Percentiles rank a stretch among this genome's conserved stretches.
These are phyloP conservation scores for Pelargonium nanum DNA, from an alignment of 345 rosid species.

Conservation along the genomic window DNA sequence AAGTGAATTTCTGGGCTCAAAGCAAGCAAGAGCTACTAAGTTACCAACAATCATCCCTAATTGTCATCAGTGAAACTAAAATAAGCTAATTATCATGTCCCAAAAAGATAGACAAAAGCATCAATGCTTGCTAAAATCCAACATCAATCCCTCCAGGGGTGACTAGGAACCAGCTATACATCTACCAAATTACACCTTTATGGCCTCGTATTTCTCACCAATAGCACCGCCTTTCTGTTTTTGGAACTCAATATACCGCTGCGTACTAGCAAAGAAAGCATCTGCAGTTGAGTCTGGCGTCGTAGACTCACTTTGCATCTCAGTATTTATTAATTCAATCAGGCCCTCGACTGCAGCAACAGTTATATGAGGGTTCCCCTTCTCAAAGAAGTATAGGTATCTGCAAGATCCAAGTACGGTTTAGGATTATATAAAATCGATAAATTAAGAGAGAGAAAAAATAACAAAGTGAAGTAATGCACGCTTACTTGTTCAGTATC, in stretches of 20 bases:
- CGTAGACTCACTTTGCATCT: constrained; percentile 56
- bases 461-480: neutral
- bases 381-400: constrained; percentile 75
- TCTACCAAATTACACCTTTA: constrained; percentile 34
- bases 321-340: constrained; percentile 53
- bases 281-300: constrained; percentile 41
- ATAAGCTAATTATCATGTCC: too few species aligned
- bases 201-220: constrained; percentile 53
- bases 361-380: constrained; percentile 59
- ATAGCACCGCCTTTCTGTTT: constrained; percentile 70
- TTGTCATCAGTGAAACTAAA: too few species aligned
- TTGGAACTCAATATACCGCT: constrained; percentile 62
- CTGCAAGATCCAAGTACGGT: constrained; percentile 33
- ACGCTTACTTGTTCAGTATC: constrained; percentile 71
- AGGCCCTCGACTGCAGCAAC: constrained; percentile 55
- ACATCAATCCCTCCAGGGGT: too few species aligned
- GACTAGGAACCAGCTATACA: too few species aligned
- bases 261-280: constrained; percentile 55
- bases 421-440: too few species aligned
- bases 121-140: too few species aligned
- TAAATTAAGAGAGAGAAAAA: neutral
- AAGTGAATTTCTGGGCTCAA: too few species aligned
- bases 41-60: too few species aligned
- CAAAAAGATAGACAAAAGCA: too few species aligned
- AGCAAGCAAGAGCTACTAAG: too few species aligned